Conservation (phyloP, 1,284 basidiomycete genomes). For the Tilletiaria anomala region DNA sequence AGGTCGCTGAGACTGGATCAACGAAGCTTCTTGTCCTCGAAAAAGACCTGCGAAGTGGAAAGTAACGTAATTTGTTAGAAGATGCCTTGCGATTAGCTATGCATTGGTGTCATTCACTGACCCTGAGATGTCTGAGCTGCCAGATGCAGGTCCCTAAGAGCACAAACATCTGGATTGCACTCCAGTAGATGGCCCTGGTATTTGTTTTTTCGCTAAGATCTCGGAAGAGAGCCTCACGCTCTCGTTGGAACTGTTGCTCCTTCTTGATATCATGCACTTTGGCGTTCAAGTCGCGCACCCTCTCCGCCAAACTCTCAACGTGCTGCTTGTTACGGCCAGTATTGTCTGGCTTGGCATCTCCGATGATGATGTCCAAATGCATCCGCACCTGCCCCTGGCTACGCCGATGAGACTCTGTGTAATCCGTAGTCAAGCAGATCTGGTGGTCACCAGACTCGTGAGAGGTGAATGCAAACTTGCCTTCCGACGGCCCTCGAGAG, state of each 20-base stretch:
- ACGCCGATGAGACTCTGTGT: constrained; percentile 44
- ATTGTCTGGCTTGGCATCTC: constrained; percentile 61
- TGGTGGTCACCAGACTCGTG: constrained; percentile 92
- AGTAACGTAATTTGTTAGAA: neutral
- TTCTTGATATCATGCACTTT: constrained; percentile 81
- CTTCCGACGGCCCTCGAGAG: constrained; percentile 72
- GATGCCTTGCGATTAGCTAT: neutral
- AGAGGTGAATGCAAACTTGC: constrained; percentile 91
- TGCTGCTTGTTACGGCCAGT: constrained; percentile 44
- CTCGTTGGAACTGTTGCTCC: constrained; percentile 95
- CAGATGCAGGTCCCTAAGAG: constrained; percentile 72
- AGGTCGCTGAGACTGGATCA: too few species aligned
- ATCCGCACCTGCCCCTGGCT: constrained; percentile 76
- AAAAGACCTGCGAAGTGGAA: neutral
- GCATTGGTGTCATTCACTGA: constrained; percentile 4
- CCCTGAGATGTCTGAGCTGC: constrained; percentile 84
- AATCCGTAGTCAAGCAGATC: constrained; percentile 73
- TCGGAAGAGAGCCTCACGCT: constrained; percentile 74
- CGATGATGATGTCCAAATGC: constrained; percentile 84
- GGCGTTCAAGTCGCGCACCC: constrained; percentile 77
- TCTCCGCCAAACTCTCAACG: constrained; percentile 68
- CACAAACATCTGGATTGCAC: constrained; percentile 67
- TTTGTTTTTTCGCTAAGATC: constrained; percentile 80
- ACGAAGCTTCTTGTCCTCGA: constrained; percentile 2
- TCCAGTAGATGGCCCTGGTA: constrained; percentile 81